phyloP scores from a whole-genome alignment of 495 filamentous ascomycete species.

The Podospora tetraspora region DNA sequence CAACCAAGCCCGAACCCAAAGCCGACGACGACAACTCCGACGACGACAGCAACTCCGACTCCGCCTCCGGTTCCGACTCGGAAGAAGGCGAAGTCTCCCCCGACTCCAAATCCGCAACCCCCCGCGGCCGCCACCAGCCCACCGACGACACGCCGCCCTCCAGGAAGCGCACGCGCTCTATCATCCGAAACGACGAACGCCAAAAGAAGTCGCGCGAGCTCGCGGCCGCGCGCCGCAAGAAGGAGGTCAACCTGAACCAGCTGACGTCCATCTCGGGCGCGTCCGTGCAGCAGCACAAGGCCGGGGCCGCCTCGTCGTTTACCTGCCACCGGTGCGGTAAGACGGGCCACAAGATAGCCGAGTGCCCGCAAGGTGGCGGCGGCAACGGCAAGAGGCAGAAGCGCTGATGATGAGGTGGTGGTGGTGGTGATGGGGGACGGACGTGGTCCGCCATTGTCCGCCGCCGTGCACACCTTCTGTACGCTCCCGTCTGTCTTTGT shows the following conservation, averaged over 20 bases:
- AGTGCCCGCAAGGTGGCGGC: constrained; percentile 20
- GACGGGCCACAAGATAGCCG: constrained; percentile 23
- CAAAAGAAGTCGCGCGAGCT: constrained; percentile 37
- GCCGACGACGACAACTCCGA: constrained; percentile 13
- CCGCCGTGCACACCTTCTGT: not conserved
- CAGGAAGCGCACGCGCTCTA: constrained; percentile 20
- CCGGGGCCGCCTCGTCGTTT: constrained; percentile 1
- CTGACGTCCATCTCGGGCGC: constrained; percentile 46
- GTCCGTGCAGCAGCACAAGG: constrained; percentile 20
- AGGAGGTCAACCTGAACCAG: constrained; percentile 54
- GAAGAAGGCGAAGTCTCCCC: constrained; percentile 12
- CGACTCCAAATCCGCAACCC: constrained; percentile 5
- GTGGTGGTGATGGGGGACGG: not conserved
- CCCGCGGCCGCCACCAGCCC: constrained; percentile 18
- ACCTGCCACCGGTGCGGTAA: constrained; percentile 28
- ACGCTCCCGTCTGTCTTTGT: not conserved
- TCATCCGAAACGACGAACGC: constrained; percentile 34
- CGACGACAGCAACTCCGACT: constrained; percentile 8
- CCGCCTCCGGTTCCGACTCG: not conserved
- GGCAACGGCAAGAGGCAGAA: constrained; percentile 15
- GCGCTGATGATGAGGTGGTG: constrained; percentile 12
- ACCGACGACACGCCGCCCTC: not conserved
- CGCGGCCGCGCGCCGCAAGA: constrained; percentile 49
- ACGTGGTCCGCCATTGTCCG: no score
- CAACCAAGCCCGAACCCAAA: constrained; percentile 13